Evolutionary conservation across 139 green algal genomes (phyloP), one percentile per base, ranked within the genome.

Genomic region (Pleodorina starrii): DNA sequence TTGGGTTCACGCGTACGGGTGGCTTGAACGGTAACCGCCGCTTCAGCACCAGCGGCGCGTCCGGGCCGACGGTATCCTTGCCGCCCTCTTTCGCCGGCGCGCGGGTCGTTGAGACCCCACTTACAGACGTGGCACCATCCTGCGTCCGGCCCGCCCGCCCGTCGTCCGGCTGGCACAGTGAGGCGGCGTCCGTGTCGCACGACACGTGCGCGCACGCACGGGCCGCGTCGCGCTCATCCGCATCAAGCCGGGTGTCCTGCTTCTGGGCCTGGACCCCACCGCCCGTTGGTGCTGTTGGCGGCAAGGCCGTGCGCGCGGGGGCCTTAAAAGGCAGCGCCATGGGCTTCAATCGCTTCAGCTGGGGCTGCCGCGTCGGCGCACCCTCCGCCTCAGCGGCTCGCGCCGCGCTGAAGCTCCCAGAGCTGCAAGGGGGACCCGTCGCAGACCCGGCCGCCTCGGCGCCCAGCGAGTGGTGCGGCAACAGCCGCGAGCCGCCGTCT

Each of bases 271-370:
- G n/a, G n/a, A n/a, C n/a, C n/a, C n/a, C n/a, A n/a, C n/a, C n/a
- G n/a, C n/a, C n/a, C n/a, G n/a, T n/a, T n/a, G n/a, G n/a, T n/a
- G n/a, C n/a, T n/a, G n/a, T n/a, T n/a, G n/a, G n/a, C n/a, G n/a
- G n/a, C n/a, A n/a, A n/a, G n/a, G n/a, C n/a, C 16, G 68, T 69
- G 6, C 50, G 48, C 6, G 50, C 16, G 17, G 76, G 76, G 12
- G 76, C 48, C 51, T 84, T 84, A 46, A 84, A 84, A 6, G 76
- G 76, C 51, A 50, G 76, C 14, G 29, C 46, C 44, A 25, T 83
- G 17, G 76, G 48, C 36, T 48, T 69, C 21, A 50, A 17, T 7
- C 51, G 50, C 76, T 84, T 84, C 32, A 71, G 4, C 32, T 84
- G 48, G 35, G n/a, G 76, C 36, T 69, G 48, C 48, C 50, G 76